phyloP scores from a whole-genome alignment of 2,329 filamentous ascomycete species.

The Xylariales sp. region DNA sequence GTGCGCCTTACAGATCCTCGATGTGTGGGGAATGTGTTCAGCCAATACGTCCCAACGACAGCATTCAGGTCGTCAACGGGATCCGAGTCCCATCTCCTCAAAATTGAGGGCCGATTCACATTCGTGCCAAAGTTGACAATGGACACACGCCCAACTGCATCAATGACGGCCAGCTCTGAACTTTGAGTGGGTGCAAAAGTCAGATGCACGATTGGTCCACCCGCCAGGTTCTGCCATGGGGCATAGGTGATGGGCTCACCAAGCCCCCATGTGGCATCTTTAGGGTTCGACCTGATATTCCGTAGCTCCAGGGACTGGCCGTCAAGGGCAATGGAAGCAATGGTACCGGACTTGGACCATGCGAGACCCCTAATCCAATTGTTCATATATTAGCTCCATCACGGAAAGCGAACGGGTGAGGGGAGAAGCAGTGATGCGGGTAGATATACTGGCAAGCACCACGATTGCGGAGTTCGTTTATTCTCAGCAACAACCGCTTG shows the following conservation, averaged over 20 bases:
- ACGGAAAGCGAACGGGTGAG: too few relatives aligned
- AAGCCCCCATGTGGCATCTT: slow-evolving; percentile 70
- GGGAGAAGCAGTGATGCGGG: too few relatives aligned
- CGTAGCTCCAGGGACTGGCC: slow-evolving; percentile 67
- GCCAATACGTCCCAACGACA: slow-evolving; percentile 83
- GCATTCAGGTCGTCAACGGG: slow-evolving; percentile 69
- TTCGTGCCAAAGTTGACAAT: slow-evolving; percentile 68
- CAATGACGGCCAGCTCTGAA: slow-evolving; percentile 78
- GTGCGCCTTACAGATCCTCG: slow-evolving; percentile 25
- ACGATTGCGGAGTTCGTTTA: slow-evolving; percentile 71
- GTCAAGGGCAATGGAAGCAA: slow-evolving; percentile 74
- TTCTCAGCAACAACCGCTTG: slow-evolving; percentile 65
- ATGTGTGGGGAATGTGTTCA: slow-evolving; percentile 53
- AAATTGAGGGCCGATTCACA: slow-evolving; percentile 66
- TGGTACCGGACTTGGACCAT: slow-evolving; percentile 84
- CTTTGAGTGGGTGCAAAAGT: slow-evolving; percentile 71
- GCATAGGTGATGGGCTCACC: slow-evolving; percentile 64
- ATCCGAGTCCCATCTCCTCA: slow-evolving; percentile 62
- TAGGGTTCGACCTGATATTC: slow-evolving; percentile 64
- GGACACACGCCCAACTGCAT: slow-evolving; percentile 71
- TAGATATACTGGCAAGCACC: slow-evolving; percentile 86
- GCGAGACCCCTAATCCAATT: slow-evolving; percentile 61
- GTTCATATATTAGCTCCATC: too few relatives aligned
- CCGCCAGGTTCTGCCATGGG: slow-evolving; percentile 58
- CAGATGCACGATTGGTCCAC: slow-evolving; percentile 71